Evolutionary conservation across 176 grass and related monocot species (phyloP).

Genomic region (Neostapfia colusana): DNA sequence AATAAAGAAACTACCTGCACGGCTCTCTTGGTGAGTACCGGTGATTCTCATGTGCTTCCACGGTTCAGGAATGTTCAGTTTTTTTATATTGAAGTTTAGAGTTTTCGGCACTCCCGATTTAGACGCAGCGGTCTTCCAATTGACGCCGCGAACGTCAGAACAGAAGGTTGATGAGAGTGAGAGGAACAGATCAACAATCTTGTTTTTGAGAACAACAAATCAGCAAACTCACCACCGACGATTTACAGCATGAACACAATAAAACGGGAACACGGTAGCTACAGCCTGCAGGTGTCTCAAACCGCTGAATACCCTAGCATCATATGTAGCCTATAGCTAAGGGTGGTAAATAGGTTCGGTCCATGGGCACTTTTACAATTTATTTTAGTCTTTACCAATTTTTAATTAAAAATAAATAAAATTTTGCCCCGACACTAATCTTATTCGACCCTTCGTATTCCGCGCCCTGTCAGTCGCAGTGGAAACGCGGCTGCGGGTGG

Average conservation of each 20-base stretch:
- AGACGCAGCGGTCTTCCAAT: no score
- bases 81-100: background rate
- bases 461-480: slow-evolving; percentile 55
- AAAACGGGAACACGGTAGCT: background rate
- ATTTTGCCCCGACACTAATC: no score
- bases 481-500: slow-evolving; percentile 52
- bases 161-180: no score
- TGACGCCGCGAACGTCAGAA: no score
- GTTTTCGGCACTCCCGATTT: background rate
- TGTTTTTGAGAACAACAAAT: no score
- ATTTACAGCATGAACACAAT: background rate
- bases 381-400: no score
- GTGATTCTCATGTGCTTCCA: background rate
- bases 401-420: no score
- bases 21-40: no score
- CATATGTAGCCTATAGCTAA: slow-evolving; percentile 34
- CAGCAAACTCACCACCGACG: background rate
- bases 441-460: no score
- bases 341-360: no score
- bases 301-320: background rate
- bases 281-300: background rate
- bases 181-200: no score
- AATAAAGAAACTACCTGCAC: background rate
- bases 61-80: background rate
- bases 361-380: no score